A percentile compares a stretch with the other conserved stretches of the same genome.
phyloP scores from a whole-genome alignment of 176 grass and related monocot species.

The Aechmea fasciata region DNA sequence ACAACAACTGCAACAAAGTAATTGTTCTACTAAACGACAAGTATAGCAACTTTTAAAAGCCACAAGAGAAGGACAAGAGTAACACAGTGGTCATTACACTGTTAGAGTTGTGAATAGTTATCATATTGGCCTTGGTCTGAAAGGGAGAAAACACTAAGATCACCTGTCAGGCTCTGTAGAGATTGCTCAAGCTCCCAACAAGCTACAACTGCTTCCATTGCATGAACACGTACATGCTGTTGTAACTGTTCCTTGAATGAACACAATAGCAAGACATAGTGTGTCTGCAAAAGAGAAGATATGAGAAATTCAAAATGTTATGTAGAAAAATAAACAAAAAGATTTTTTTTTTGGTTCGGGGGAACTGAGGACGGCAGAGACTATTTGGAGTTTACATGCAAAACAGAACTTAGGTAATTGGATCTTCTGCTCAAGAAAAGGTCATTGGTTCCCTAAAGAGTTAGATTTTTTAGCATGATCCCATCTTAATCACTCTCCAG shows the following conservation, averaged over 20 bases:
- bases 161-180: slow-evolving; percentile 94
- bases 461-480: too few relatives aligned
- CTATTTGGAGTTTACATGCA: too few relatives aligned
- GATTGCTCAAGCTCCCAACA: slow-evolving; percentile 99
- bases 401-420: too few relatives aligned
- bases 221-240: slow-evolving; percentile 97
- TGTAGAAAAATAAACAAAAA: background rate
- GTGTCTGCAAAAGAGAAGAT: slow-evolving; percentile 43
- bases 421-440: too few relatives aligned
- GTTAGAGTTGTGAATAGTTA: background rate
- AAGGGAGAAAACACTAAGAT: background rate
- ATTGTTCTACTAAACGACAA: background rate
- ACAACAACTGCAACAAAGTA: background rate
- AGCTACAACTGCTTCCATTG: slow-evolving; percentile 99
- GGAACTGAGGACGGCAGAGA: too few relatives aligned
- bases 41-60: background rate
- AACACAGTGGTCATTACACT: background rate
- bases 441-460: too few relatives aligned
- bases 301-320: slow-evolving; percentile 8
- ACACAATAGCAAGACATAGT: slow-evolving; percentile 82
- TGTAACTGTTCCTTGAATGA: slow-evolving; percentile 97
- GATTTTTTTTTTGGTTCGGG: background rate
- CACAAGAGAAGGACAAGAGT: background rate
- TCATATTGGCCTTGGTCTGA: background rate
- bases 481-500: too few relatives aligned